Base-by-base conservation (phyloP, 371 early-diverging fungal genomes). In the Mortierella sp. region DNA sequence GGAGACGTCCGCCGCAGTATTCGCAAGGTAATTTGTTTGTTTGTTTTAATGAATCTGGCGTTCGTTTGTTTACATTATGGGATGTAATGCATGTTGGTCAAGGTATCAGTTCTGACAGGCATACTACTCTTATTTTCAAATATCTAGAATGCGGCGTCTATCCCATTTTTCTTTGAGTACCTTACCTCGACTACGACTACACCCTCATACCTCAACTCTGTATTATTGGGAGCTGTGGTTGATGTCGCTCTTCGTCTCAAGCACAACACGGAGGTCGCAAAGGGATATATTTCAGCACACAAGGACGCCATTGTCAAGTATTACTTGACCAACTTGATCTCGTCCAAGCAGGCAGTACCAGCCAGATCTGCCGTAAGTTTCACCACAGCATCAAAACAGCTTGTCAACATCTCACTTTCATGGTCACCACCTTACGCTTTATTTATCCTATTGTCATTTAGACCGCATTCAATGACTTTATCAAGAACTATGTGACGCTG, bases 391-490 rank as follows among this genome's bases (percentile, higher is more conserved):
- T 8, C 21, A 41, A 24, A 3, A 41, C 6, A 8, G 16, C 24
- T 1, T 38, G 18, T 68, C 41, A 12, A 7, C 63, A 29, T 29
- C 63, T 1, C 27, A 35, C 7, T 32, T 14, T 2, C 18, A 21
- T 2, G 56, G 8, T 4, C 10, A 10, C 24, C 21, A 7, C 41
- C 43, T 68, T 10, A 68, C 43, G 35, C 21, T 5, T 48, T 21
- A 18, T 4, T 14, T 49, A 8, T 21, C 21, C 38, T 38, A 54
- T 63, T 65, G 29, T 63, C 29, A 29, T 46, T 21, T 87, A 91
- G 90, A 85, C 88, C 48, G 87, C 94, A 21, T 92, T 95, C 71
- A 79, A 90, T 29, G 91, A 93, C 71, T 95, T 95, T 79, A 89
- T 96, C 56, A 82, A 84, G 24, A 71, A 81, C 29, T 90, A 86